Evolutionary conservation across 2,329 filamentous ascomycete genomes (phyloP).

Genomic region (Exophiala phaeomuriformis): DNA sequence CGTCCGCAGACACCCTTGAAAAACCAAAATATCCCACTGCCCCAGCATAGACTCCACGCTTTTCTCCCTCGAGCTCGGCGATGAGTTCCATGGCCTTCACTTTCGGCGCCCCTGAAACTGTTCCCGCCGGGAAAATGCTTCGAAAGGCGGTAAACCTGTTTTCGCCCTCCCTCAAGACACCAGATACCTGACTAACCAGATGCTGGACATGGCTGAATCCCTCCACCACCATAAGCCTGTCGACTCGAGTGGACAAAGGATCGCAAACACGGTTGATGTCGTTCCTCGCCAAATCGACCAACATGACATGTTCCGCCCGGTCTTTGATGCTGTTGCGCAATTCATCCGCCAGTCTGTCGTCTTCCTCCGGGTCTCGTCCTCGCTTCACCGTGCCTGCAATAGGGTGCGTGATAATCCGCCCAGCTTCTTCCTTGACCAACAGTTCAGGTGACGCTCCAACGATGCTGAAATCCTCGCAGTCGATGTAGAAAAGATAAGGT

Average conservation of each 20-base stretch:
- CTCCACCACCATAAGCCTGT: slow-evolving; percentile 88
- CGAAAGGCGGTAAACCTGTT: slow-evolving; percentile 93
- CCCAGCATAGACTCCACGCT: slow-evolving; percentile 89
- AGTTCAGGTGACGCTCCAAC: slow-evolving; percentile 92
- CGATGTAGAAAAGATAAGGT: slow-evolving; percentile 93
- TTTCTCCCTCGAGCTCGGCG: slow-evolving; percentile 86
- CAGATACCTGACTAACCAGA: slow-evolving; percentile 90
- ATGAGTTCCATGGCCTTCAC: slow-evolving; percentile 96
- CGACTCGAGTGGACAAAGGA: slow-evolving; percentile 79
- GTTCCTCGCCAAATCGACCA: slow-evolving; percentile 92
- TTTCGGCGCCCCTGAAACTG: slow-evolving; percentile 91
- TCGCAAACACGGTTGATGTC: slow-evolving; percentile 95
- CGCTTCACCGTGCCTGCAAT: slow-evolving; percentile 94
- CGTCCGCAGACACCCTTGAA: slow-evolving; percentile 59
- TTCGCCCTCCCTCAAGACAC: slow-evolving; percentile 72
- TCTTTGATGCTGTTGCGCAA: slow-evolving; percentile 79
- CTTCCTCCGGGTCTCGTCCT: slow-evolving; percentile 71
- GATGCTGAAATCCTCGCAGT: slow-evolving; percentile 87
- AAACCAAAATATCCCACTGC: slow-evolving; percentile 97
- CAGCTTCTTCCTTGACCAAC: slow-evolving; percentile 80
- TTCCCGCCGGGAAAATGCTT: slow-evolving; percentile 93
- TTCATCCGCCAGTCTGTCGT: slow-evolving; percentile 69
- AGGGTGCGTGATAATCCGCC: slow-evolving; percentile 87
- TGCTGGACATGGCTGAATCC: slow-evolving; percentile 97
- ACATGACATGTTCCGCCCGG: slow-evolving; percentile 91